Evolutionary conservation across 148 eudicot genomes (phyloP).

Genomic region (Heliosperma pusillum): DNA sequence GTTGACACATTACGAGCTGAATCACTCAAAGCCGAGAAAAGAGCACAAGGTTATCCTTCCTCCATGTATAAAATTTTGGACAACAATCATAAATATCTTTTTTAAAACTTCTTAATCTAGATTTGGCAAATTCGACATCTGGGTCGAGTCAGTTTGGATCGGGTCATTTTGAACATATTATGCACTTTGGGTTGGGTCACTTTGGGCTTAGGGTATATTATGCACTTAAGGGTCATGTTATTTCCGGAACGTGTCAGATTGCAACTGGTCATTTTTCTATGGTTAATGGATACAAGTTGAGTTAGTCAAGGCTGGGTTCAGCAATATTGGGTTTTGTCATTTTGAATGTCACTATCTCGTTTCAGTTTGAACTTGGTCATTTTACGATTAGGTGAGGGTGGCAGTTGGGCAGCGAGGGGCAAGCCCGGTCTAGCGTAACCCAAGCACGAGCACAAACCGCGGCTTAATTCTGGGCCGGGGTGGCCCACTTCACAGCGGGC

Average conservation of each 20-base stretch:
- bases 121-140: neutral
- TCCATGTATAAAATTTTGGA: neutral
- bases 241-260: neutral
- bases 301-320: neutral
- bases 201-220: neutral
- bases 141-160: neutral
- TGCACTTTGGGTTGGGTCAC: neutral
- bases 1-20: constrained; percentile 58
- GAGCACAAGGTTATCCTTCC: constrained; percentile 42
- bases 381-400: neutral
- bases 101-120: neutral
- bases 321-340: neutral
- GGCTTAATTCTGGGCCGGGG: no score
- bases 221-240: neutral
- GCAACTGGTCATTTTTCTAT: no score
- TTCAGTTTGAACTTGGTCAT: neutral
- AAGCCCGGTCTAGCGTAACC: no score
- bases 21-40: constrained; percentile 53
- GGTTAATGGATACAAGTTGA: neutral
- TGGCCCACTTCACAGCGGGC: no score
- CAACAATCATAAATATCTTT: neutral
- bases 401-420: no score
- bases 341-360: neutral
- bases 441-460: no score
- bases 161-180: neutral